These are phyloP conservation scores for Lachnum nothofagi DNA, from an alignment of 2,329 filamentous ascomycete genomes.

Conservation along the genomic window DNA sequence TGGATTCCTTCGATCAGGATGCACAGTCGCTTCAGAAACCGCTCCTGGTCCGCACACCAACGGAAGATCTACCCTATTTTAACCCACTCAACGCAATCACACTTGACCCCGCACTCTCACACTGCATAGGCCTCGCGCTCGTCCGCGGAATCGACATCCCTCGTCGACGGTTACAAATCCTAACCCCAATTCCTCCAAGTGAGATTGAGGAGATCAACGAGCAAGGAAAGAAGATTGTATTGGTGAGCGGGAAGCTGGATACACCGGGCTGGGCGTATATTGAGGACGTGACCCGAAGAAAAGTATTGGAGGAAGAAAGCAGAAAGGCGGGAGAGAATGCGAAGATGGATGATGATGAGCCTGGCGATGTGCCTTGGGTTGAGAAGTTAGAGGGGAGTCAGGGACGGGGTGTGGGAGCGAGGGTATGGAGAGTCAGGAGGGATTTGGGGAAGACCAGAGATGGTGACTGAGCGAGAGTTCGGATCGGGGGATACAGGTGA, in stretches of 20 bases:
- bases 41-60: conserved; percentile 37
- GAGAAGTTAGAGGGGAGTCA: conserved; percentile 52
- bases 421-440: conserved; percentile 59
- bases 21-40: conserved; percentile 7
- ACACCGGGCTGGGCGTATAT: conserved; percentile 65
- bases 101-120: conserved; percentile 56
- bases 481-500: no score
- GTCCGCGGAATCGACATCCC: conserved; percentile 62
- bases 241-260: conserved; percentile 66
- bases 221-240: conserved; percentile 48
- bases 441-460: conserved; percentile 46
- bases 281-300: conserved; percentile 50
- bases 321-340: conserved; percentile 26
- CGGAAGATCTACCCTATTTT: conserved; percentile 59
- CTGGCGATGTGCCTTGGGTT: conserved; percentile 50
- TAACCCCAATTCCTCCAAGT: conserved; percentile 52
- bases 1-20: conserved; percentile 8
- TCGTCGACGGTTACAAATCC: conserved; percentile 53
- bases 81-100: conserved; percentile 47
- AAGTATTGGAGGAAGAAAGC: conserved; percentile 15
- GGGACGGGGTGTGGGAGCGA: conserved; percentile 52
- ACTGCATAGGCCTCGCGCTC: conserved; percentile 59
- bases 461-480: conserved; percentile 2
- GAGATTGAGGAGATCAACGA: conserved; percentile 39
- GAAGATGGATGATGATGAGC: conserved; percentile 28